phyloP scores from a whole-genome alignment of 1,284 basidiomycete genomes.

The Schizophyllum amplum region DNA sequence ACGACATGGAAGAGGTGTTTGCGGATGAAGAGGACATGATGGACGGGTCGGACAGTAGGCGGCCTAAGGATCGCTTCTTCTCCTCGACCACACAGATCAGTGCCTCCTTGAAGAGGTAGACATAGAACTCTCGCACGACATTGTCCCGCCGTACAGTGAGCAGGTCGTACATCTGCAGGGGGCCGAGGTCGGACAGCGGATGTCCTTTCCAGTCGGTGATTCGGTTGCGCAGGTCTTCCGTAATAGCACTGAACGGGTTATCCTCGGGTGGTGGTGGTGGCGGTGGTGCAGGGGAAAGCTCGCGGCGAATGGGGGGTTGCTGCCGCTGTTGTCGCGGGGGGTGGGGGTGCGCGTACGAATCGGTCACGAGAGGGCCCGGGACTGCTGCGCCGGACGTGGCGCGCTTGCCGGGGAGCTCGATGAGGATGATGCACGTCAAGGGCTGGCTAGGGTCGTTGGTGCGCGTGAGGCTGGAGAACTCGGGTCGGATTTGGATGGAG shows the following conservation, averaged over 20 bases:
- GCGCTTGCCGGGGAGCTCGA: constrained; percentile 79
- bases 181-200: constrained; percentile 78
- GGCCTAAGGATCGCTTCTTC: constrained; percentile 71
- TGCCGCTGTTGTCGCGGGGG: constrained; percentile 17
- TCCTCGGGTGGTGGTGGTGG: constrained; percentile 30
- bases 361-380: constrained; percentile 50
- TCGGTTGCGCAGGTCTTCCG: constrained; percentile 79
- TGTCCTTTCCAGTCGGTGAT: constrained; percentile 95
- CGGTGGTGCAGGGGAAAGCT: constrained; percentile 7
- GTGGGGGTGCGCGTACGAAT: constrained; percentile 29
- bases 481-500: constrained; percentile 81
- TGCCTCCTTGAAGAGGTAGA: constrained; percentile 95
- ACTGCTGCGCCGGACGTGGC: constrained; percentile 33
- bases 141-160: constrained; percentile 82
- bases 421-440: constrained; percentile 83
- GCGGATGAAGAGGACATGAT: constrained; percentile 39
- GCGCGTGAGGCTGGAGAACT: constrained; percentile 76
- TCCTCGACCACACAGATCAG: constrained; percentile 96
- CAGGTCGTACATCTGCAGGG: constrained; percentile 86
- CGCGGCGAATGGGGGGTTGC: constrained; percentile 16
- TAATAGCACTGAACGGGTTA: constrained; percentile 71
- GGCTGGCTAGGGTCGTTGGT: constrained; percentile 67
- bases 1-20: constrained; percentile 33
- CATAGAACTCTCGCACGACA: constrained; percentile 85
- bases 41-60: constrained; percentile 56